phyloP scores from a whole-genome alignment of 306 rosid genomes.

The Lagenaria siceraria region DNA sequence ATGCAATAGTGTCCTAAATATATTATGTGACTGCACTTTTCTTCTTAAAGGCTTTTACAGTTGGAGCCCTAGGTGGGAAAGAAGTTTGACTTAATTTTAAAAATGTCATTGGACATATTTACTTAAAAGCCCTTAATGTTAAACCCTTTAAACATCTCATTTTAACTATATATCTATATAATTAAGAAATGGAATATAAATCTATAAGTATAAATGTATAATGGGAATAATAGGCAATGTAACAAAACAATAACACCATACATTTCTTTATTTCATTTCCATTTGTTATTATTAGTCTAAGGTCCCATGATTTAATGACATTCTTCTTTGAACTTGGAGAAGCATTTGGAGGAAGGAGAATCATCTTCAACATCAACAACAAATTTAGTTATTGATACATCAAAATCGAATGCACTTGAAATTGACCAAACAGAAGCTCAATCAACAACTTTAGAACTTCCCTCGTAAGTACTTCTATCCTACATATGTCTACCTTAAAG shows the following conservation, averaged over 20 bases:
- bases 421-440: not conserved
- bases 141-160: no score
- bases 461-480: not conserved
- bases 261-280: not conserved
- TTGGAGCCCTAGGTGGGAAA: no score
- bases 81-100: no score
- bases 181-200: no score
- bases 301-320: not conserved
- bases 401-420: not conserved
- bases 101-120: no score
- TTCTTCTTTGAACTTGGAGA: not conserved
- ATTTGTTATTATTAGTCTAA: not conserved
- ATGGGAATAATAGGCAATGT: no score
- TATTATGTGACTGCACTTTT: no score
- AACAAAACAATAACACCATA: not conserved
- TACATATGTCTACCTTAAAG: not conserved
- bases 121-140: no score
- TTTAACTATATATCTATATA: no score
- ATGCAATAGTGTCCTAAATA: no score
- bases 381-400: not conserved
- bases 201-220: not conserved
- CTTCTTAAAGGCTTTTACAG: no score
- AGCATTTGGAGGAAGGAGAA: slow-evolving; percentile 1
- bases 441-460: not conserved
- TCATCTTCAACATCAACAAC: not conserved